These are phyloP conservation scores for Aciculosporium take DNA, from an alignment of 2,329 filamentous ascomycete genomes.

Conservation along the genomic window DNA sequence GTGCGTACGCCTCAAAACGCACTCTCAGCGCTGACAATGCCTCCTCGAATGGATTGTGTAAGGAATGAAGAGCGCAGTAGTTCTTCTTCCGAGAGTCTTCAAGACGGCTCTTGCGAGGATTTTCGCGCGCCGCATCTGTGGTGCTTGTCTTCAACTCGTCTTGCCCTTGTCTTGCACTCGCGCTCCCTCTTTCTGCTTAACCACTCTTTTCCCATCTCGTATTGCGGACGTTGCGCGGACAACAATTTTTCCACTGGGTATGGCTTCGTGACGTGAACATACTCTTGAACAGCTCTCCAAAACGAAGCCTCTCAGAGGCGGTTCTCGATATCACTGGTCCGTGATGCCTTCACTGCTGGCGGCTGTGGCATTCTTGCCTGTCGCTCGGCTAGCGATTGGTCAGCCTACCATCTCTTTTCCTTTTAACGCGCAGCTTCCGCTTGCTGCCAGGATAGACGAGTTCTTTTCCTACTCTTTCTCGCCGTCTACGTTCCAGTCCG, in stretches of 20 bases:
- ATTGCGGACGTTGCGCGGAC: not conserved
- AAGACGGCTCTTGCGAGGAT: conserved; percentile 9
- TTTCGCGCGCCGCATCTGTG: conserved; percentile 4
- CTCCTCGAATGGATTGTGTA: conserved; percentile 10
- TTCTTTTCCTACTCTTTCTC: conserved; percentile 61
- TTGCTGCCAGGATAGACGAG: conserved; percentile 54
- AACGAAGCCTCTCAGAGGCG: not conserved
- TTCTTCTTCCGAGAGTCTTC: conserved; percentile 16
- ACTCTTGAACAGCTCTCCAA: not conserved
- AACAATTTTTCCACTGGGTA: not conserved
- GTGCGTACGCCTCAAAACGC: conserved; percentile 1
- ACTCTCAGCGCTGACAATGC: conserved; percentile 7
- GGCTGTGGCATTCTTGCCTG: conserved; percentile 14
- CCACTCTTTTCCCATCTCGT: not conserved
- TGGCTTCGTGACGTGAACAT: conserved; percentile 2
- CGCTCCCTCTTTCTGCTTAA: conserved; percentile 1
- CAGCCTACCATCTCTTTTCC: conserved; percentile 46
- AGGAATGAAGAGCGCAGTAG: conserved; percentile 27
- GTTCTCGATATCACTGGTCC: not conserved
- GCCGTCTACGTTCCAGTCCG: conserved; percentile 56
- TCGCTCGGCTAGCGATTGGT: conserved; percentile 19
- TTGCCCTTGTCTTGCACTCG: conserved; percentile 1
- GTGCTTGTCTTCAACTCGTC: conserved; percentile 2
- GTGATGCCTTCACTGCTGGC: conserved; percentile 17
- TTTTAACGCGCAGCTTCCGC: conserved; percentile 72